These are phyloP conservation scores for Aspergillus novofumigatus DNA, from an alignment of 2,329 filamentous ascomycete genomes.

Conservation along the genomic window DNA sequence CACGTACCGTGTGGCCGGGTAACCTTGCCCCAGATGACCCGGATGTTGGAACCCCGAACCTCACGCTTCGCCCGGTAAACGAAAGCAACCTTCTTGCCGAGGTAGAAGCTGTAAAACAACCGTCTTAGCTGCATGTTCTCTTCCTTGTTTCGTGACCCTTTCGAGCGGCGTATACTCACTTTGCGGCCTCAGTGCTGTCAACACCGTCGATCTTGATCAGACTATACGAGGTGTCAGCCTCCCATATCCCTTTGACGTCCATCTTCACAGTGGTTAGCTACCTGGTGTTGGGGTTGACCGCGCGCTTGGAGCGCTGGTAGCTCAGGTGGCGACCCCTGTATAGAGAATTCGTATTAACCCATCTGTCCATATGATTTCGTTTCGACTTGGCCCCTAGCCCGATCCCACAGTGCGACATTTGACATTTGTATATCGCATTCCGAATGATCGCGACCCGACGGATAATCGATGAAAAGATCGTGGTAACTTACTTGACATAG, in stretches of 20 bases:
- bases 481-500: slow-evolving; percentile 78
- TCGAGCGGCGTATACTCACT: slow-evolving; percentile 48
- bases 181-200: slow-evolving; percentile 81
- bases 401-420: slow-evolving; percentile 3
- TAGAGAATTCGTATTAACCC: slow-evolving; percentile 33
- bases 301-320: slow-evolving; percentile 94
- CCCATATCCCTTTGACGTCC: slow-evolving; percentile 8
- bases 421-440: slow-evolving; percentile 5
- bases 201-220: slow-evolving; percentile 99
- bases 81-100: slow-evolving; percentile 97
- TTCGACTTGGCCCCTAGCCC: slow-evolving; percentile 10
- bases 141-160: not conserved
- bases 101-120: slow-evolving; percentile 66
- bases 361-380: slow-evolving; percentile 15
- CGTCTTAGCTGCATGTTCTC: slow-evolving; percentile 19
- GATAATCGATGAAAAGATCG: slow-evolving; percentile 15
- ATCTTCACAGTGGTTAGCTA: slow-evolving; percentile 21
- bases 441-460: slow-evolving; percentile 17
- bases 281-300: slow-evolving; percentile 79
- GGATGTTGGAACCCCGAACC: slow-evolving; percentile 96
- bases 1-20: slow-evolving; percentile 84
- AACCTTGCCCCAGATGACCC: slow-evolving; percentile 99
- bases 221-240: slow-evolving; percentile 42
- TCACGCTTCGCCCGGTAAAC: slow-evolving; percentile 96
- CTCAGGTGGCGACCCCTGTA: slow-evolving; percentile 93